Percentiles rank a stretch among this genome's conserved stretches.
These are phyloP conservation scores for Gossypium arboreum DNA, from an alignment of 345 rosid species.

Conservation along the genomic window DNA sequence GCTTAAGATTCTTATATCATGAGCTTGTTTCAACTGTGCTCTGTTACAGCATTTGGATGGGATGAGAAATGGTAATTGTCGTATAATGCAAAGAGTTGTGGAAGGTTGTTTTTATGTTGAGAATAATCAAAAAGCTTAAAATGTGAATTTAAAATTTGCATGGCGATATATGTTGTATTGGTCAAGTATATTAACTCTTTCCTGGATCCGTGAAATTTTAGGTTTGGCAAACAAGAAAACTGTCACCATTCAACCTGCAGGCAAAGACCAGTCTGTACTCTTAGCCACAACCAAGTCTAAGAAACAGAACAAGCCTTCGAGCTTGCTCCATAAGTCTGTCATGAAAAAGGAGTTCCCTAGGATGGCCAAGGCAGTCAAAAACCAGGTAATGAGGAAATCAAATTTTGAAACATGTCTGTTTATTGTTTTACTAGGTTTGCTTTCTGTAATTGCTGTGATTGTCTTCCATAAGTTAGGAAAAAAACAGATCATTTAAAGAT, in stretches of 20 bases:
- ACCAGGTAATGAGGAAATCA: conserved; percentile 39
- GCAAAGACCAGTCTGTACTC: conserved; percentile 62
- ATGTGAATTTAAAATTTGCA: neutral
- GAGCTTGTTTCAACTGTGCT: neutral
- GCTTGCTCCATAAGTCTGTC: conserved; percentile 58
- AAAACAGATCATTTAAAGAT: neutral
- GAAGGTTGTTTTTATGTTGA: neutral
- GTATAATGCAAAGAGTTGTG: neutral
- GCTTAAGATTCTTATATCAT: neutral
- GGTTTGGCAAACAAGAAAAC: conserved; percentile 92
- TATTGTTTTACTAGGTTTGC: neutral
- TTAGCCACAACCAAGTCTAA: conserved; percentile 82
- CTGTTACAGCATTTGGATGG: neutral
- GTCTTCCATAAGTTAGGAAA: neutral
- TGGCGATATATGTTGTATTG: neutral
- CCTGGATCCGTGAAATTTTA: conserved; percentile 11
- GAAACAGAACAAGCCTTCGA: conserved; percentile 72
- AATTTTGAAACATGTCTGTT: neutral
- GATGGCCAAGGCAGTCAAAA: conserved; percentile 68
- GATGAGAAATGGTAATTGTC: neutral
- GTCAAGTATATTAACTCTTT: neutral
- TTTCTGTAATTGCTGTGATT: neutral
- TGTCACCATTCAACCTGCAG: conserved; percentile 62
- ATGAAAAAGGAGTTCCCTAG: conserved; percentile 69
- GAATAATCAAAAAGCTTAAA: neutral